phyloP scores from a whole-genome alignment of 2,329 filamentous ascomycete genomes.

The Exophiala sp. region DNA sequence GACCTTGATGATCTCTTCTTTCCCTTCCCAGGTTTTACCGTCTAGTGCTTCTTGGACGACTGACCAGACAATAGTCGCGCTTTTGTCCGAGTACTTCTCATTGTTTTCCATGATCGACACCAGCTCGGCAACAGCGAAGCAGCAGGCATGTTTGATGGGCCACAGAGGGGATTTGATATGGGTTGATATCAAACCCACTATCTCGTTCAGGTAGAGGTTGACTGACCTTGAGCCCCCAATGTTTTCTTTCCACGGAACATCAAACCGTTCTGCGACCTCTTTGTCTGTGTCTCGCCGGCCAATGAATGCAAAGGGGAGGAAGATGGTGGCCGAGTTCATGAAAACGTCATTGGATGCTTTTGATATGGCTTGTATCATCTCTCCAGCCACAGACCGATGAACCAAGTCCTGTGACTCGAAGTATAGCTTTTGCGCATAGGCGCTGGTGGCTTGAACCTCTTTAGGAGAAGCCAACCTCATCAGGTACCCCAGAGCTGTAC shows the following conservation, averaged over 20 bases:
- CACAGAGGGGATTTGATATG: conserved; percentile 79
- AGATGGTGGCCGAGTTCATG: conserved; percentile 66
- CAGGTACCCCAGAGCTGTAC: conserved; percentile 80
- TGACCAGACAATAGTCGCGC: conserved; percentile 71
- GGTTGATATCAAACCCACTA: conserved; percentile 63
- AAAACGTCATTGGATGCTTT: conserved; percentile 90
- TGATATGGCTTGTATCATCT: conserved; percentile 77
- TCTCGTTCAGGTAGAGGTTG: conserved; percentile 78
- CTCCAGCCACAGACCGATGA: conserved; percentile 70
- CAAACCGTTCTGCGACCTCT: conserved; percentile 73
- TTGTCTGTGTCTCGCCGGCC: conserved; percentile 81
- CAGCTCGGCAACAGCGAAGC: conserved; percentile 73
- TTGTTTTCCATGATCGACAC: conserved; percentile 58
- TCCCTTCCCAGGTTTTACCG: conserved; percentile 89
- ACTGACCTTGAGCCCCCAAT: conserved; percentile 81
- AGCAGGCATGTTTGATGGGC: conserved; percentile 84
- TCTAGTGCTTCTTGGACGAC: conserved; percentile 74
- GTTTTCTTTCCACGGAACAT: conserved; percentile 84
- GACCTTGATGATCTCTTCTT: conserved; percentile 76
- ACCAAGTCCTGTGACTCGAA: conserved; percentile 75
- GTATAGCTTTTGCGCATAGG: conserved; percentile 66
- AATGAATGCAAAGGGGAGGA: conserved; percentile 85
- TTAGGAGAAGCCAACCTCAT: conserved; percentile 62
- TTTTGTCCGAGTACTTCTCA: conserved; percentile 53
- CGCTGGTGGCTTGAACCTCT: conserved; percentile 53